Conservation (phyloP, 345 rosid species). For the Eucalyptus polyanthemos region DNA sequence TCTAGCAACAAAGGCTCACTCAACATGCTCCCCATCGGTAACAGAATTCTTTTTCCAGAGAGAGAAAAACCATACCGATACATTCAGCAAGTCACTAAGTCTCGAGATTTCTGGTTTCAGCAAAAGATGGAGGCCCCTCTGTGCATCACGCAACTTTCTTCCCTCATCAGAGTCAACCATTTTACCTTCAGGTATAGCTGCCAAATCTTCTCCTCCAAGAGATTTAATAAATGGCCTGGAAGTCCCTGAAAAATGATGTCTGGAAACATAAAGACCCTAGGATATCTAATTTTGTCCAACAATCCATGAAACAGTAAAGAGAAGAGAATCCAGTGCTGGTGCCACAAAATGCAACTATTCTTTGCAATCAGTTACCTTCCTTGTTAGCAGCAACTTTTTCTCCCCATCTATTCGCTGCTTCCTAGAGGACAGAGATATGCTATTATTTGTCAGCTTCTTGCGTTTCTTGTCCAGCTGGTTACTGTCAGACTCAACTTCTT, state of each 20-base stretch:
- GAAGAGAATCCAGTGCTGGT: not conserved
- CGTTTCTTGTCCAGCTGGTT: constrained; percentile 38
- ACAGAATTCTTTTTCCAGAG: not conserved
- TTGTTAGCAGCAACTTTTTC: constrained; percentile 6
- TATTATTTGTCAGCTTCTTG: constrained; percentile 26
- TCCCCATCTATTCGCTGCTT: constrained; percentile 10
- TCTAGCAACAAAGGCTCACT: not conserved
- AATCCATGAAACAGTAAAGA: not conserved
- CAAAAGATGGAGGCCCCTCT: constrained; percentile 43
- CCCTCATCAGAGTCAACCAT: constrained; percentile 13
- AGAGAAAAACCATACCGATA: constrained; percentile 35
- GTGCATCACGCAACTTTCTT: constrained; percentile 29
- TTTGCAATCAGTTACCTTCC: constrained; percentile 26
- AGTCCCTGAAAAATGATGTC: constrained; percentile 29
- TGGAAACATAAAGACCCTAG: not conserved
- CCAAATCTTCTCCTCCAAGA: constrained; percentile 2
- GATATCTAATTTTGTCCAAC: not conserved
- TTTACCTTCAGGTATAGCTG: constrained; percentile 16
- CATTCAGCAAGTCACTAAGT: constrained; percentile 52
- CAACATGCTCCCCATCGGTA: not conserved
- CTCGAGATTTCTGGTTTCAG: constrained; percentile 50
- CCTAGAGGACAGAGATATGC: constrained; percentile 4
- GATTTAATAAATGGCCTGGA: constrained; percentile 5
- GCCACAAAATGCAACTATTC: not conserved
- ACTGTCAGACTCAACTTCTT: constrained; percentile 9